Percentiles rank a stretch among this genome's conserved stretches.
Evolutionary conservation across 2,329 filamentous ascomycete genomes (phyloP).

Genomic region (Ceratocystis smalleyi): DNA sequence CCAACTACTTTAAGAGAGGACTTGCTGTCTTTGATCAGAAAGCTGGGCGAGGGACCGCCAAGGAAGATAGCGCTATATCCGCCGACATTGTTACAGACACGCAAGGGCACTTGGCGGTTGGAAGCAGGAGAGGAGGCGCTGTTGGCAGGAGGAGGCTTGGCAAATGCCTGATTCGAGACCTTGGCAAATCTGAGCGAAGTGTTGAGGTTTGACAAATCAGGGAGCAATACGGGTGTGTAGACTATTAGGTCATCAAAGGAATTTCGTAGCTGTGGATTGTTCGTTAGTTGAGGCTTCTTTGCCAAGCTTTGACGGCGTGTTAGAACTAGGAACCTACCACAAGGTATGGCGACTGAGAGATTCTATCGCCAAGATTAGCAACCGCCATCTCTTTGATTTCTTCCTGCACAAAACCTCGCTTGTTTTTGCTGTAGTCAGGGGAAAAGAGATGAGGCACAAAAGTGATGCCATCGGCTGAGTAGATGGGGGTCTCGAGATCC

Average conservation of each 20-base stretch:
- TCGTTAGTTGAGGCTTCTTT: background rate
- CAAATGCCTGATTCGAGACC: conserved; percentile 42
- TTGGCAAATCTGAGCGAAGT: conserved; percentile 61
- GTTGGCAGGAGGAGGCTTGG: conserved; percentile 30
- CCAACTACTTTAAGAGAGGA: conserved; percentile 60
- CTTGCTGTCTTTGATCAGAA: conserved; percentile 69
- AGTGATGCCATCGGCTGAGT: conserved; percentile 58
- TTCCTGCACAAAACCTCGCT: conserved; percentile 58
- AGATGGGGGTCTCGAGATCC: conserved; percentile 54
- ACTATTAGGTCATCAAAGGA: conserved; percentile 68
- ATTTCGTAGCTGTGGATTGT: conserved; percentile 51
- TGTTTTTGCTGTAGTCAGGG: conserved; percentile 48
- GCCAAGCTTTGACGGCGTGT: background rate
- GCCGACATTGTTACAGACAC: conserved; percentile 47
- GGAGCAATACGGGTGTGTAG: conserved; percentile 56
- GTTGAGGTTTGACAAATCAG: conserved; percentile 33
- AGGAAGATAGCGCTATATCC: conserved; percentile 74
- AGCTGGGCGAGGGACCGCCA: conserved; percentile 61
- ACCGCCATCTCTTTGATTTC: conserved; percentile 64
- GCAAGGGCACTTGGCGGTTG: conserved; percentile 37
- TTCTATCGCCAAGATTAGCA: conserved; percentile 66
- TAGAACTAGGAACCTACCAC: conserved; percentile 42
- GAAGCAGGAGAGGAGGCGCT: conserved; percentile 36
- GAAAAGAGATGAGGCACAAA: conserved; percentile 65
- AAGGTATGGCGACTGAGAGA: conserved; percentile 57